Conservation (phyloP, 2,329 filamentous ascomycete genomes). For the Phialophora expanda region DNA sequence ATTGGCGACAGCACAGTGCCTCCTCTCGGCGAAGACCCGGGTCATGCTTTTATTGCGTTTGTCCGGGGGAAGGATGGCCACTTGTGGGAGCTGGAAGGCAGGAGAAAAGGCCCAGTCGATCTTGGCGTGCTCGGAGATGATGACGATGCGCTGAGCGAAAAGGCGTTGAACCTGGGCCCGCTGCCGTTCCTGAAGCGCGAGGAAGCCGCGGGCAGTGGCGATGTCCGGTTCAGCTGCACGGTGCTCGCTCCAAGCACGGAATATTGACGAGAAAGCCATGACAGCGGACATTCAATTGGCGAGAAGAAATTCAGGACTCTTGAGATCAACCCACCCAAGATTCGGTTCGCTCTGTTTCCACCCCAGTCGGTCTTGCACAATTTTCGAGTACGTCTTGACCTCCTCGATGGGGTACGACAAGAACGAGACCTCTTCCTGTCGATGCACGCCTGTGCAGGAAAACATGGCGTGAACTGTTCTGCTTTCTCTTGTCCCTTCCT, state of each 20-base stretch:
- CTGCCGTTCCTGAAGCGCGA: slow-evolving; percentile 40
- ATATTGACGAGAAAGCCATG: slow-evolving; percentile 11
- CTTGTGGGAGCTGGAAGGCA: slow-evolving; percentile 46
- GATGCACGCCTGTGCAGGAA: slow-evolving; percentile 47
- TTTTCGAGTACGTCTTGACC: slow-evolving; percentile 47
- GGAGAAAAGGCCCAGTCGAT: slow-evolving; percentile 43
- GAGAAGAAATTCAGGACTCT: slow-evolving; percentile 45
- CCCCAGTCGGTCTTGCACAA: slow-evolving; percentile 47
- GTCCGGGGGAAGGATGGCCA: slow-evolving; percentile 44
- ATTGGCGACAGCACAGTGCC: slow-evolving; percentile 39
- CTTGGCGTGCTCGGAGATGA: slow-evolving; percentile 41
- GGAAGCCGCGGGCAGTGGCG: slow-evolving; percentile 29
- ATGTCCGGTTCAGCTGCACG: slow-evolving; percentile 34
- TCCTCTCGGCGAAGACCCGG: slow-evolving; percentile 36
- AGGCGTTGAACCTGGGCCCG: slow-evolving; percentile 42
- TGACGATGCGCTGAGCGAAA: slow-evolving; percentile 43
- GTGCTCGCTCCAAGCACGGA: slow-evolving; percentile 34
- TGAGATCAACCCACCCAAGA: slow-evolving; percentile 50
- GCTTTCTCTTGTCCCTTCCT: slow-evolving; percentile 29
- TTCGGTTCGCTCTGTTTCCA: slow-evolving; percentile 52
- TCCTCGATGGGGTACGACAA: slow-evolving; percentile 48
- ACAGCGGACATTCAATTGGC: slow-evolving; percentile 13
- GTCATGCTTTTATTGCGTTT: slow-evolving; percentile 44
- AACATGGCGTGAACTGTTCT: slow-evolving; percentile 50
- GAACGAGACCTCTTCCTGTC: slow-evolving; percentile 48